These are phyloP conservation scores for Nicotiana paniculata DNA, from an alignment of 257 asterid species.

Conservation along the genomic window DNA sequence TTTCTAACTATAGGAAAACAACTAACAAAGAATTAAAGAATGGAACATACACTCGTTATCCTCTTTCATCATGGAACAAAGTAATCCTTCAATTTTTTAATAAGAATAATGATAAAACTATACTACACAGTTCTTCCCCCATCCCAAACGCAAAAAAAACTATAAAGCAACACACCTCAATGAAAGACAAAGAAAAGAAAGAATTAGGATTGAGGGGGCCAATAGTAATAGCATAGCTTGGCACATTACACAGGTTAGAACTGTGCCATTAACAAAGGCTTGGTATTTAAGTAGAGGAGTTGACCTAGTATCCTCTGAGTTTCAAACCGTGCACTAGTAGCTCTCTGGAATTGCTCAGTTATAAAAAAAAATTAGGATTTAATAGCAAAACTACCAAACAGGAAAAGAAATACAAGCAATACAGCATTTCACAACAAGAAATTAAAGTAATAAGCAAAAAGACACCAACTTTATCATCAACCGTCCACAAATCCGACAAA, in stretches of 20 bases:
- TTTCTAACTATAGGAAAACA: neutral
- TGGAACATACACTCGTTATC: neutral
- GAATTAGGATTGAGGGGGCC: neutral
- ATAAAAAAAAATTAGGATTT: neutral
- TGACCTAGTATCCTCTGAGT: no score
- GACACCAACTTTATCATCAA: neutral
- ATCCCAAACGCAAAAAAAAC: neutral
- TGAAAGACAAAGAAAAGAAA: no score
- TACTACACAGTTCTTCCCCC: neutral
- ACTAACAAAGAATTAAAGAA: neutral
- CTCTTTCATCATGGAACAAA: neutral
- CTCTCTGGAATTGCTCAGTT: no score
- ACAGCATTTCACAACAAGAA: neutral
- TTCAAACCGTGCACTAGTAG: no score
- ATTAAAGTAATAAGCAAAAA: neutral
- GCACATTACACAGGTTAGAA: no score
- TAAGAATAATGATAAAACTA: neutral
- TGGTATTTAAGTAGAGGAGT: no score
- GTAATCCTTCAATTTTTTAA: neutral
- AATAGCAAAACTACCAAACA: neutral
- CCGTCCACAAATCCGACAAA: neutral
- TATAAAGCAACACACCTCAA: neutral
- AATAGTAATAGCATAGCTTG: no score
- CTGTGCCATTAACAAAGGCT: no score
- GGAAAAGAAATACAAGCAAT: neutral